phyloP scores from a whole-genome alignment of 306 rosid genomes.

The Trifolium dubium region DNA sequence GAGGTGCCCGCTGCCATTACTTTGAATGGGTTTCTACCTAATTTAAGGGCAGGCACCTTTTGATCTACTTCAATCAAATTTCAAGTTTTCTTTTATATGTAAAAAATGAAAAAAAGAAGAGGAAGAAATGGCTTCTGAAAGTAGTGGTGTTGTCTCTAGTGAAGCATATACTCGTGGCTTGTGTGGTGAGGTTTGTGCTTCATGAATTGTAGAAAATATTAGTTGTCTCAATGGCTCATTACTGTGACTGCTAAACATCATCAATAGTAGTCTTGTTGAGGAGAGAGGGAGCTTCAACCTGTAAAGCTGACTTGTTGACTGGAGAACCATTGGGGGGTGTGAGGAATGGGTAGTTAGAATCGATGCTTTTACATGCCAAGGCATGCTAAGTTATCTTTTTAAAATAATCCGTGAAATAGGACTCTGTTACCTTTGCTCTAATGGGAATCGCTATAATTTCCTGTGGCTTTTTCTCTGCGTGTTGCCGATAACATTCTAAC shows the following conservation, averaged over 20 bases:
- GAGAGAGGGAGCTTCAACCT: conserved; percentile 63
- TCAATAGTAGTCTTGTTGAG: conserved; percentile 47
- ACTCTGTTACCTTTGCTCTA: conserved; percentile 53
- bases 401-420: conserved; percentile 70
- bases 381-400: conserved; percentile 63
- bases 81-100: conserved; percentile 50
- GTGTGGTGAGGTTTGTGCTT: conserved; percentile 61
- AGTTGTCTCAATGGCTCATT: conserved; percentile 54
- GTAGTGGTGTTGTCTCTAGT: conserved; percentile 58
- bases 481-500: conserved; percentile 27
- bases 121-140: conserved; percentile 47
- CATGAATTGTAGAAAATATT: conserved; percentile 54
- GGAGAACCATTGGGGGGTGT: conserved; percentile 60
- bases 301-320: conserved; percentile 81
- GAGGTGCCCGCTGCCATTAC: conserved; percentile 88
- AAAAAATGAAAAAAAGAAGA: conserved; percentile 34
- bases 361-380: conserved; percentile 61
- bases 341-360: conserved; percentile 71
- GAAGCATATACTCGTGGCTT: conserved; percentile 53
- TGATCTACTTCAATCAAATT: conserved; percentile 46
- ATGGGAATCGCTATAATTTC: conserved; percentile 57
- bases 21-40: conserved; percentile 83
- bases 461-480: conserved; percentile 41
- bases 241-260: conserved; percentile 43
- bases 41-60: conserved; percentile 44